Conservation (phyloP, 192 early-diverging fungal genomes). For the Linnemannia hyalina region DNA sequence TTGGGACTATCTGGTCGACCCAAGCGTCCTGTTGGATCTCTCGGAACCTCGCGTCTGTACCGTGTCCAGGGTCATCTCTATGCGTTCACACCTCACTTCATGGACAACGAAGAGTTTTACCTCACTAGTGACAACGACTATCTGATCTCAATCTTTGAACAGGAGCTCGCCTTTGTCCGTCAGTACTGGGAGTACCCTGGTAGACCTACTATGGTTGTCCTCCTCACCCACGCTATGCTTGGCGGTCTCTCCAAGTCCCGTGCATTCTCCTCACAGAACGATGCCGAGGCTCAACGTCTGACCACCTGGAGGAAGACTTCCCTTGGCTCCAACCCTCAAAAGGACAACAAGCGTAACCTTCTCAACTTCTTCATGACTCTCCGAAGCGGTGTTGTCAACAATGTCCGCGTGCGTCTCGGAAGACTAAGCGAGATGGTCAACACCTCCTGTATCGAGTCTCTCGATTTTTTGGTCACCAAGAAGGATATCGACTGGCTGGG, state of each 20-base stretch:
- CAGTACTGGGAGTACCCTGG: slow-evolving; percentile 78
- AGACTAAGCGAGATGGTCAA: slow-evolving; percentile 79
- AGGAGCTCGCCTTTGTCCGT: slow-evolving; percentile 77
- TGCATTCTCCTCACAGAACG: slow-evolving; percentile 36
- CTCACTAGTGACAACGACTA: slow-evolving; percentile 84
- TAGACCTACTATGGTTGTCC: slow-evolving; percentile 81
- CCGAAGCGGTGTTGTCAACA: slow-evolving; percentile 71
- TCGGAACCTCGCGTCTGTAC: slow-evolving; percentile 83
- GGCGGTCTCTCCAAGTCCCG: slow-evolving; percentile 61
- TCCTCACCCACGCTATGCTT: slow-evolving; percentile 82
- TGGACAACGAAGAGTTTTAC: slow-evolving; percentile 88
- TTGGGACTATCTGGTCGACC: slow-evolving; percentile 83
- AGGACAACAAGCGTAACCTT: slow-evolving; percentile 67
- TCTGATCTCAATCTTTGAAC: slow-evolving; percentile 77
- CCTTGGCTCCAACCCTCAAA: slow-evolving; percentile 22
- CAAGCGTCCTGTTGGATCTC: slow-evolving; percentile 79
- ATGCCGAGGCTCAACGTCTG: slow-evolving; percentile 12
- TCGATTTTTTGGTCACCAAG: slow-evolving; percentile 83
- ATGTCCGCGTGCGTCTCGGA: slow-evolving; percentile 79
- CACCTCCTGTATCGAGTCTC: slow-evolving; percentile 78
- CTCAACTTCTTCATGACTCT: slow-evolving; percentile 87
- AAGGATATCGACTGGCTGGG: slow-evolving; percentile 62
- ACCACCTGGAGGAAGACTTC: slow-evolving; percentile 16
- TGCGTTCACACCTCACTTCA: slow-evolving; percentile 87
- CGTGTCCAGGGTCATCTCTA: slow-evolving; percentile 84